These are phyloP conservation scores for Xylariaceae sp. DNA, from an alignment of 2,329 filamentous ascomycete species.

Conservation along the genomic window DNA sequence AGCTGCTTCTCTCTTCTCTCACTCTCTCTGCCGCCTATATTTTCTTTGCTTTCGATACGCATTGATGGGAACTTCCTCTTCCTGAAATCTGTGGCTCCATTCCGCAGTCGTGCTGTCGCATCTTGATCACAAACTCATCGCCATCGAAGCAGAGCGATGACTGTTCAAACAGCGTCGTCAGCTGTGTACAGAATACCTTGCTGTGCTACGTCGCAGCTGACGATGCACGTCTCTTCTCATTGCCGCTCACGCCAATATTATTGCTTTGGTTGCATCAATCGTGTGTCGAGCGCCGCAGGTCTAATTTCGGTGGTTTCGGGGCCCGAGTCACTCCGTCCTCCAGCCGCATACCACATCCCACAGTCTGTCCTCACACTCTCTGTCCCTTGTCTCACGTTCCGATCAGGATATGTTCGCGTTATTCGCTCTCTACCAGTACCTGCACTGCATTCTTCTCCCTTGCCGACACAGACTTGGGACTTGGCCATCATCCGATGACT, in stretches of 20 bases:
- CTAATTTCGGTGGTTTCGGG: constrained; percentile 33
- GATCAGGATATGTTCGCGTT: background rate
- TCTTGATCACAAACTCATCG: background rate
- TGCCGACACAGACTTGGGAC: background rate
- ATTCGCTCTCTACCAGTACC: no score
- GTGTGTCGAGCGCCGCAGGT: constrained; percentile 26
- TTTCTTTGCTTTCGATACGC: background rate
- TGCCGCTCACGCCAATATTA: constrained; percentile 5
- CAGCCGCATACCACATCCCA: constrained; percentile 18
- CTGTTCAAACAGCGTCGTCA: constrained; percentile 5
- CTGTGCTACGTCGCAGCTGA: constrained; percentile 18
- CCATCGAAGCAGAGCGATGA: background rate
- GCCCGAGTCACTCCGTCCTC: constrained; percentile 17
- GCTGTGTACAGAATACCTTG: background rate
- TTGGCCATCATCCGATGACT: no score
- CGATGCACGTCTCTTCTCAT: constrained; percentile 16
- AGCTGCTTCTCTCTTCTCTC: background rate
- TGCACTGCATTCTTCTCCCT: background rate
- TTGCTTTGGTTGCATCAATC: constrained; percentile 26
- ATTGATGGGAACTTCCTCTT: background rate
- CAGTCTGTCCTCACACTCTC: constrained; percentile 15
- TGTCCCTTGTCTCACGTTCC: constrained; percentile 7
- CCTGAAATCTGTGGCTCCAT: background rate
- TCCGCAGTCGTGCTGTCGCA: background rate
- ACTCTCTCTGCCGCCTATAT: background rate